phyloP scores from a whole-genome alignment of 2,329 filamentous ascomycete species.

The Chrysoporthe deuterocubensis region DNA sequence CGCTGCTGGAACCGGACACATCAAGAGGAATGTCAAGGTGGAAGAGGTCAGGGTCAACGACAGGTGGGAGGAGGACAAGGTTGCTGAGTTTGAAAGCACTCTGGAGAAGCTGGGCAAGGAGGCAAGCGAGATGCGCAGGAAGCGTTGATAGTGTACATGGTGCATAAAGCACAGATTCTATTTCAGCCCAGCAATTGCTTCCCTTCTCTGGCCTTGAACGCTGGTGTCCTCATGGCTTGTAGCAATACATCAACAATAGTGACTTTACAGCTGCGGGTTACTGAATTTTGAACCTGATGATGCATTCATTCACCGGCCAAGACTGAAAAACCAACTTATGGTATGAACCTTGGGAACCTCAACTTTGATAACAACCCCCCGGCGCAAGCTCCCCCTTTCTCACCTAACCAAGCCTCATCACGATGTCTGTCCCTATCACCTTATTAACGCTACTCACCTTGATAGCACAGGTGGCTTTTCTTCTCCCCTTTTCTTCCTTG shows the following conservation, averaged over 20 bases:
- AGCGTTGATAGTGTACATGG: background rate
- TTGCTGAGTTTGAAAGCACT: constrained; percentile 57
- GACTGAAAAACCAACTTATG: no score
- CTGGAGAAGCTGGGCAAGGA: constrained; percentile 66
- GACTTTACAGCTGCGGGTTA: no score
- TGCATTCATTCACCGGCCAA: no score
- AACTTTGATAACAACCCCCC: background rate
- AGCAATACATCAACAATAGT: no score
- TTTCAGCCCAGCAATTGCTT: no score
- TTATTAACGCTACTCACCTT: background rate
- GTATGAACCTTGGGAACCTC: background rate
- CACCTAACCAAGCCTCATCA: background rate
- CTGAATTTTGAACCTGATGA: no score
- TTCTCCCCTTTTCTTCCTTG: background rate
- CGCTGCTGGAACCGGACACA: constrained; percentile 43
- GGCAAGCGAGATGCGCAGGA: constrained; percentile 46
- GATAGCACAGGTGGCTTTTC: background rate
- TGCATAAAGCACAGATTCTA: background rate
- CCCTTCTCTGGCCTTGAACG: background rate
- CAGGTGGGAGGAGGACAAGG: constrained; percentile 52
- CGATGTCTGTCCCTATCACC: background rate
- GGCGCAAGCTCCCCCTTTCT: background rate
- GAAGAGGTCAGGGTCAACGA: constrained; percentile 50
- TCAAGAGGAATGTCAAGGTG: constrained; percentile 50
- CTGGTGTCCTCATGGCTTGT: background rate